phyloP scores from a whole-genome alignment of 805 yeast species.

The Torulaspora gathmanii region DNA sequence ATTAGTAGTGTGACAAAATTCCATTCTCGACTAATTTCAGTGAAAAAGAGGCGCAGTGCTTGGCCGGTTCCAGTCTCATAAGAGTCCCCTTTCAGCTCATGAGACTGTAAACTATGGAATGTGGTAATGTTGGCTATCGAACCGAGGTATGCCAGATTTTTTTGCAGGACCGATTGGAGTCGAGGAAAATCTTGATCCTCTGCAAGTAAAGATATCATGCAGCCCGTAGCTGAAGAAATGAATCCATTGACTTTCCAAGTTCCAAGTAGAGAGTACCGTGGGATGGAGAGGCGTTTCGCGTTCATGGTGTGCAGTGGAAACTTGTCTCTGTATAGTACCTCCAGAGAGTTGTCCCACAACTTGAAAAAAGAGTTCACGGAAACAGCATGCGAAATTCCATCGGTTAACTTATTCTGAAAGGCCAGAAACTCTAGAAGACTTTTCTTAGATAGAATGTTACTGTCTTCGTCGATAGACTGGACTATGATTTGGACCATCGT shows the following conservation, averaged over 20 bases:
- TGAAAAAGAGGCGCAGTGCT: constrained; percentile 20
- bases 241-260: constrained; percentile 42
- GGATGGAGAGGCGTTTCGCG: constrained; percentile 21
- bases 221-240: constrained; percentile 39
- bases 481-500: constrained; percentile 25
- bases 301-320: constrained; percentile 41
- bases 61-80: constrained; percentile 4
- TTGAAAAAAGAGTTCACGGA: constrained; percentile 41
- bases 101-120: constrained; percentile 16
- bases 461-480: constrained; percentile 13
- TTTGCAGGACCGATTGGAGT: constrained; percentile 28
- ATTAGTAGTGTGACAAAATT: neutral
- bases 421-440: constrained; percentile 36
- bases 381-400: constrained; percentile 16
- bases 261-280: constrained; percentile 36
- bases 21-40: neutral
- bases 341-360: constrained; percentile 40
- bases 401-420: constrained; percentile 35
- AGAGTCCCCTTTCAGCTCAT: constrained; percentile 3
- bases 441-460: constrained; percentile 35
- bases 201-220: constrained; percentile 38
- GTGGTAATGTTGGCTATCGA: constrained; percentile 17
- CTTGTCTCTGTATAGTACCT: constrained; percentile 32
- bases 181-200: constrained; percentile 8
- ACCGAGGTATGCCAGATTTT: constrained; percentile 29